These are phyloP conservation scores for Clathrospora elynae DNA, from an alignment of 2,329 filamentous ascomycete species.

Conservation along the genomic window DNA sequence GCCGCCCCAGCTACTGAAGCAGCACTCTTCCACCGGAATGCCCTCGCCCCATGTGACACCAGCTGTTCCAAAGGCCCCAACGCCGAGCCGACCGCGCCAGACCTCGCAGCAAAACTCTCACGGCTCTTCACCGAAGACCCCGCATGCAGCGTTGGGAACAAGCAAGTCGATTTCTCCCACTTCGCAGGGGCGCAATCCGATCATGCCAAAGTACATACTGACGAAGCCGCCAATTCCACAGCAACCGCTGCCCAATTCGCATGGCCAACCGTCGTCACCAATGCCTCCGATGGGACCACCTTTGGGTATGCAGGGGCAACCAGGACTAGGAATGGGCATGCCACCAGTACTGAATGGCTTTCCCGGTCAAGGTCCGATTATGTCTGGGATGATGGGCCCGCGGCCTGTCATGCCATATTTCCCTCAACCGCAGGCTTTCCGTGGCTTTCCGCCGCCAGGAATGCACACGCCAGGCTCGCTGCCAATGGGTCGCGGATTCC, in stretches of 20 bases:
- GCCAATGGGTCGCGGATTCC: slow-evolving; percentile 62
- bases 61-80: slow-evolving; percentile 78
- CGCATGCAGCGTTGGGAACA: slow-evolving; percentile 57
- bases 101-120: slow-evolving; percentile 78
- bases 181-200: slow-evolving; percentile 69
- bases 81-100: slow-evolving; percentile 76
- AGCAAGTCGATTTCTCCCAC: slow-evolving; percentile 64
- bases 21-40: slow-evolving; percentile 57
- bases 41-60: slow-evolving; percentile 86
- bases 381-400: slow-evolving; percentile 59
- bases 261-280: slow-evolving; percentile 64
- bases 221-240: slow-evolving; percentile 62
- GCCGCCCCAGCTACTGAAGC: slow-evolving; percentile 60
- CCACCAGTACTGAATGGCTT: slow-evolving; percentile 56
- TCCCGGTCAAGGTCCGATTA: slow-evolving; percentile 60
- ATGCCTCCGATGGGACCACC: slow-evolving; percentile 67
- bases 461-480: slow-evolving; percentile 62
- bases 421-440: slow-evolving; percentile 59
- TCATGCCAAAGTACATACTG: slow-evolving; percentile 66
- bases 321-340: slow-evolving; percentile 54
- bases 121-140: slow-evolving; percentile 70
- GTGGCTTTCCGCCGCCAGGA: slow-evolving; percentile 63
- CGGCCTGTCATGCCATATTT: slow-evolving; percentile 63
- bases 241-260: slow-evolving; percentile 53
- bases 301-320: slow-evolving; percentile 63